Conservation (phyloP, 1,139 yeast species). For the Kluyveromyces sp. region DNA sequence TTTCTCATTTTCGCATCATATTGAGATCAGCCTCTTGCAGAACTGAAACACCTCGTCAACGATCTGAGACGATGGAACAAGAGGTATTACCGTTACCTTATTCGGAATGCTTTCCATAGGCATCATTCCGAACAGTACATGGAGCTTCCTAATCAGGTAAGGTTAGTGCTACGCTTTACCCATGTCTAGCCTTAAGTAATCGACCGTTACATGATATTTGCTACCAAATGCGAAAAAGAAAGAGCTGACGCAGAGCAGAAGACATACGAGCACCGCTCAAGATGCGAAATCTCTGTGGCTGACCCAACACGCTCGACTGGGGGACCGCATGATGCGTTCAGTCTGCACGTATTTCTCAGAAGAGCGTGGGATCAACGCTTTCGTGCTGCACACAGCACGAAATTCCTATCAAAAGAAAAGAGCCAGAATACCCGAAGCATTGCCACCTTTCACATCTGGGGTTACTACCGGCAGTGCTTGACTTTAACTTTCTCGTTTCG, state of each 20-base stretch:
- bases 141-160: background rate
- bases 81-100: background rate
- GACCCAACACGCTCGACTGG: no score
- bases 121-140: background rate
- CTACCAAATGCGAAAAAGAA: background rate
- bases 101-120: background rate
- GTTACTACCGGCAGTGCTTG: no score
- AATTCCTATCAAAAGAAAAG: no score
- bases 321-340: no score
- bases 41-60: background rate
- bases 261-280: no score
- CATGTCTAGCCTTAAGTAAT: background rate
- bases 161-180: background rate
- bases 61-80: background rate
- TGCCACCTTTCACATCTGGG: no score
- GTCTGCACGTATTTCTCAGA: no score
- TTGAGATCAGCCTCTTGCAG: background rate
- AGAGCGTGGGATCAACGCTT: no score
- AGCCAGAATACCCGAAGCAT: no score
- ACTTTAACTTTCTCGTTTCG: no score
- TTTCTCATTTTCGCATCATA: background rate
- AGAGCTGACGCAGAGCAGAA: background rate
- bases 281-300: no score
- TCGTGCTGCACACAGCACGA: no score
- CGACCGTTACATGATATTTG: background rate